Conservation (phyloP, 1,284 basidiomycete genomes). For the Marasmius fiardii region DNA sequence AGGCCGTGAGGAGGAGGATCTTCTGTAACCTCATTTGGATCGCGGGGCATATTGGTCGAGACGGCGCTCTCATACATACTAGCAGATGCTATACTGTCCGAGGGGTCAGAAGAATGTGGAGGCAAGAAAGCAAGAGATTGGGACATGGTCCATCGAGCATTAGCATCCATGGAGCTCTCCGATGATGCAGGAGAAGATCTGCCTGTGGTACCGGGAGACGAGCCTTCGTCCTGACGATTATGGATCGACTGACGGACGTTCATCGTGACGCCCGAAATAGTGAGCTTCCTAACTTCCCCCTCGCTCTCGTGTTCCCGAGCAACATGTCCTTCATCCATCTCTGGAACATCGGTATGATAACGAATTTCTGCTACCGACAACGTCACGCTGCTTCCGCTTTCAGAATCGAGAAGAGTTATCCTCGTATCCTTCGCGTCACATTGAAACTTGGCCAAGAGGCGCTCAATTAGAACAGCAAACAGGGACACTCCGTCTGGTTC, state of each 20-base stretch:
- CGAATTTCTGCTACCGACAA: slow-evolving; percentile 53
- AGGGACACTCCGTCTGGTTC: slow-evolving; percentile 77
- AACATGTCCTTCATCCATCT: slow-evolving; percentile 8
- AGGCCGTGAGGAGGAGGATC: not conserved
- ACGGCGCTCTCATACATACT: slow-evolving; percentile 77
- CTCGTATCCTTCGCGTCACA: slow-evolving; percentile 70
- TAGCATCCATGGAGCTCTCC: slow-evolving; percentile 60
- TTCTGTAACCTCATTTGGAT: not conserved
- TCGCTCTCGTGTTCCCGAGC: not conserved
- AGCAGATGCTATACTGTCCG: slow-evolving; percentile 41
- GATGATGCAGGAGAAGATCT: slow-evolving; percentile 43
- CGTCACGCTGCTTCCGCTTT: slow-evolving; percentile 53
- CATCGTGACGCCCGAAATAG: slow-evolving; percentile 32
- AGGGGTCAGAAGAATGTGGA: slow-evolving; percentile 38
- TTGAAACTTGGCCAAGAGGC: slow-evolving; percentile 78
- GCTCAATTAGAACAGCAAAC: slow-evolving; percentile 82
- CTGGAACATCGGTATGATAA: slow-evolving; percentile 45
- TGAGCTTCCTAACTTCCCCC: slow-evolving; percentile 14
- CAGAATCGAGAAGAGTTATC: slow-evolving; percentile 64
- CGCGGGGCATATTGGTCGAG: slow-evolving; percentile 30
- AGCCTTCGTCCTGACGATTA: slow-evolving; percentile 10
- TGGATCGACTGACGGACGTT: slow-evolving; percentile 35
- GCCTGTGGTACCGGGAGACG: slow-evolving; percentile 18
- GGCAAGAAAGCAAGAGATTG: slow-evolving; percentile 67
- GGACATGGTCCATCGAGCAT: slow-evolving; percentile 64